A percentile compares a stretch with the other conserved stretches of the same genome.
Evolutionary conservation across 2,329 filamentous ascomycete species (phyloP).

Genomic region (Simplicillium sp.): DNA sequence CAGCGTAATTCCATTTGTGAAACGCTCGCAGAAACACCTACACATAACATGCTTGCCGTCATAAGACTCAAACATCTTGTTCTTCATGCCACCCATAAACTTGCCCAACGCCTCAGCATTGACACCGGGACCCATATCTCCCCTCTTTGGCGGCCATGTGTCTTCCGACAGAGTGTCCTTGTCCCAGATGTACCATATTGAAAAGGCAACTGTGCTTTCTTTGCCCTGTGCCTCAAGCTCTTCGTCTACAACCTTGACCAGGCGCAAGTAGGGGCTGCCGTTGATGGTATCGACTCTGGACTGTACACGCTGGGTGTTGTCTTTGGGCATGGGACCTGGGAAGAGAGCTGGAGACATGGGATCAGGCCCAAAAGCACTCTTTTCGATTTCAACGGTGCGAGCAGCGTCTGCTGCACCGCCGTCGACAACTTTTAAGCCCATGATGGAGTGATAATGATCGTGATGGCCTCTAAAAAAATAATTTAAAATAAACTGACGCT

Average conservation of each 20-base stretch:
- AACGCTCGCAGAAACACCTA: no score
- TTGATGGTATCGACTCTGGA: slow-evolving; percentile 12
- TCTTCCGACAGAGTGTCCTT: slow-evolving; percentile 9
- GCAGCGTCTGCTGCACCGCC: slow-evolving; percentile 4
- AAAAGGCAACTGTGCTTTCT: slow-evolving; percentile 22
- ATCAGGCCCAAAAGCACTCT: slow-evolving; percentile 4
- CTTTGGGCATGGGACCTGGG: slow-evolving; percentile 12
- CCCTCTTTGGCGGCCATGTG: slow-evolving; percentile 11
- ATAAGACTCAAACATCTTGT: slow-evolving; percentile 19
- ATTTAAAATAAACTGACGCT: not conserved
- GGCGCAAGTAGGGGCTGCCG: slow-evolving; percentile 18
- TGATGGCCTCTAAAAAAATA: not conserved
- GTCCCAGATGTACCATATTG: slow-evolving; percentile 24
- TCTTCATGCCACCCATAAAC: slow-evolving; percentile 20
- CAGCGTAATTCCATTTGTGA: no score
- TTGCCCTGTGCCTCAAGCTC: slow-evolving; percentile 15
- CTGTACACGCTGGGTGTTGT: slow-evolving; percentile 8
- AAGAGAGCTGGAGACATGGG: slow-evolving; percentile 21
- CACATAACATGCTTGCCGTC: slow-evolving; percentile 22
- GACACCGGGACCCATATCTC: slow-evolving; percentile 16
- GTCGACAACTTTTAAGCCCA: slow-evolving; percentile 4
- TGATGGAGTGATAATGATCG: not conserved
- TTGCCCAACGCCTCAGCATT: slow-evolving; percentile 22
- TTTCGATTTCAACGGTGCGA: slow-evolving; percentile 6
- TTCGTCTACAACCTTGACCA: slow-evolving; percentile 25